Percentiles rank a stretch among this genome's conserved stretches.
Conservation (phyloP, 1,284 basidiomycete genomes). For the Sporisorium exsertum region DNA sequence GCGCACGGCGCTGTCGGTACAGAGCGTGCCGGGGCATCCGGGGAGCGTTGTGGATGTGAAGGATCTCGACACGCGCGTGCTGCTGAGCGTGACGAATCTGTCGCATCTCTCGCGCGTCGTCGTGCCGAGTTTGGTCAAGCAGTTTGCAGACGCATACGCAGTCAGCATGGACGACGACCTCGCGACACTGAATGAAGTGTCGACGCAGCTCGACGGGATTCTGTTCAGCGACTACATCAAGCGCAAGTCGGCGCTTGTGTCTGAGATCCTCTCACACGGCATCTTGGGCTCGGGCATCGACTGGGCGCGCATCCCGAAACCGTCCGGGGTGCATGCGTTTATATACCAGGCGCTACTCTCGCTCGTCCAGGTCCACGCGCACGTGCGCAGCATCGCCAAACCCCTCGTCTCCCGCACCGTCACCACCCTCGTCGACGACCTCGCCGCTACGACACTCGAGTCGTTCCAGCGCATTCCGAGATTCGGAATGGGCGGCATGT, state of each 20-base stretch:
- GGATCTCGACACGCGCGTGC: slow-evolving; percentile 79
- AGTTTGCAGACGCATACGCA: slow-evolving; percentile 83
- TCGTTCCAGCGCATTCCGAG: slow-evolving; percentile 86
- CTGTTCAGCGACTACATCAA: slow-evolving; percentile 88
- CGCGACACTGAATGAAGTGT: slow-evolving; percentile 81
- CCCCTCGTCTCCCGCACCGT: slow-evolving; percentile 83
- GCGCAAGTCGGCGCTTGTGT: slow-evolving; percentile 79
- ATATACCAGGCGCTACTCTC: slow-evolving; percentile 89
- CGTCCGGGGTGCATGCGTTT: slow-evolving; percentile 87
- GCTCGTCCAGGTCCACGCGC: slow-evolving; percentile 91
- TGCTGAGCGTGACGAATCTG: slow-evolving; percentile 91
- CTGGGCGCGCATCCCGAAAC: slow-evolving; percentile 90
- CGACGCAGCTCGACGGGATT: slow-evolving; percentile 84
- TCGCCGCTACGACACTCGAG: slow-evolving; percentile 82
- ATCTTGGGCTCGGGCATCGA: slow-evolving; percentile 84
- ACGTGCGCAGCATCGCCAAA: slow-evolving; percentile 83
- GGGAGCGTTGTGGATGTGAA: slow-evolving; percentile 63
- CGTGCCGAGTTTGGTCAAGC: slow-evolving; percentile 83
- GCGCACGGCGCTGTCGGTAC: slow-evolving; percentile 40
- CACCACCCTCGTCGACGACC: slow-evolving; percentile 82
- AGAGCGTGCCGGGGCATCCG: slow-evolving; percentile 42
- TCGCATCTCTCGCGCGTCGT: slow-evolving; percentile 78
- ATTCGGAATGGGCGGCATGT: slow-evolving; percentile 98
- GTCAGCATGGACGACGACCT: slow-evolving; percentile 82
- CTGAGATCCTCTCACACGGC: slow-evolving; percentile 79